Evolutionary conservation across 2,329 filamentous ascomycete species (phyloP).

Genomic region (Aaosphaeria pasadenensis): DNA sequence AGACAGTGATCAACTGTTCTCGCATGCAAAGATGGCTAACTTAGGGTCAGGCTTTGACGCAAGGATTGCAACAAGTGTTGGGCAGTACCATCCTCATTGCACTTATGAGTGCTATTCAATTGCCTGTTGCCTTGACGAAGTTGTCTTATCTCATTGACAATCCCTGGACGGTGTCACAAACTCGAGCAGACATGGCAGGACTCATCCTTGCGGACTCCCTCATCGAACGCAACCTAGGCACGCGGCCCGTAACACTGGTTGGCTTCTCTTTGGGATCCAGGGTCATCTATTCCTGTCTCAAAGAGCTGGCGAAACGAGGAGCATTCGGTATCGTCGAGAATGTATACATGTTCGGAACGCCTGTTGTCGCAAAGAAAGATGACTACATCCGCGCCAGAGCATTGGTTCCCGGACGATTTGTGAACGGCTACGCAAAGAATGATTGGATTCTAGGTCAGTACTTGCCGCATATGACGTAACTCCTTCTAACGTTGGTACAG

Average conservation of each 20-base stretch:
- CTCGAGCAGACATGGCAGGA: conserved; percentile 82
- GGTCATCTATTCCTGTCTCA: conserved; percentile 88
- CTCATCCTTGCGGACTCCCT: conserved; percentile 92
- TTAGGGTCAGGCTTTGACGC: conserved; percentile 75
- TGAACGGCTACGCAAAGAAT: conserved; percentile 90
- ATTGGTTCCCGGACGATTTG: conserved; percentile 87
- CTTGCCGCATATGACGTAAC: not conserved
- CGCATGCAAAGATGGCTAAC: conserved; percentile 20
- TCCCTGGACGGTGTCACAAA: conserved; percentile 94
- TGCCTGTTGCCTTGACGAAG: conserved; percentile 92
- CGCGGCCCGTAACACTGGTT: conserved; percentile 85
- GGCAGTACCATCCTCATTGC: conserved; percentile 84
- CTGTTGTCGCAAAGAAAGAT: conserved; percentile 85
- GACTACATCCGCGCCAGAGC: conserved; percentile 78
- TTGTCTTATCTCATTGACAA: conserved; percentile 96
- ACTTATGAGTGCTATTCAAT: conserved; percentile 87
- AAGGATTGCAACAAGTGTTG: conserved; percentile 92
- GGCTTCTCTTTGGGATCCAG: conserved; percentile 91
- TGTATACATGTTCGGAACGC: conserved; percentile 90
- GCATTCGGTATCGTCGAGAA: conserved; percentile 89
- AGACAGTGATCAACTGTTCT: conserved; percentile 24
- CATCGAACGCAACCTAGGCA: conserved; percentile 86
- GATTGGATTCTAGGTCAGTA: conserved; percentile 84
- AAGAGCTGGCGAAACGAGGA: conserved; percentile 79
- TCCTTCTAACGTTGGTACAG: conserved; percentile 18